Evolutionary conservation across 495 filamentous ascomycete genomes (phyloP).

Genomic region (Geoglossum glabrum): DNA sequence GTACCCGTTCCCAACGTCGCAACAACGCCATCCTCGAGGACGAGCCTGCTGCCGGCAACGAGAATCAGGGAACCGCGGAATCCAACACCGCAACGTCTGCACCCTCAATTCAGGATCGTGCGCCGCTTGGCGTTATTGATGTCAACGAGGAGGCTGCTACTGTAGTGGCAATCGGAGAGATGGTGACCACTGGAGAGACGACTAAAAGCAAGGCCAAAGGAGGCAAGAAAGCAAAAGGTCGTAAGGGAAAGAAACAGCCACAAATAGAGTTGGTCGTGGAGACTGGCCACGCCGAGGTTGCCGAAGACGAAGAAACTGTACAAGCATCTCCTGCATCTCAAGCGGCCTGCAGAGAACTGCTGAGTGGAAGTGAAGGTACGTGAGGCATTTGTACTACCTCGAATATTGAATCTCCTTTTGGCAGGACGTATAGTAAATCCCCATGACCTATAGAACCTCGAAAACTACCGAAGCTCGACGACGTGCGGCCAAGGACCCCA

Average conservation of each 20-base stretch:
- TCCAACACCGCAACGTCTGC: slow-evolving; percentile 7
- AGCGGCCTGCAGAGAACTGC: slow-evolving; percentile 4
- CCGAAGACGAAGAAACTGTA: slow-evolving; percentile 13
- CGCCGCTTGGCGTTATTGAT: slow-evolving; percentile 12
- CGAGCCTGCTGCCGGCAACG: neutral
- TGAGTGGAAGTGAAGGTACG: neutral
- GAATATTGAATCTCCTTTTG: neutral
- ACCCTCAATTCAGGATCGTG: slow-evolving; percentile 8
- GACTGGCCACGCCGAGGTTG: slow-evolving; percentile 4
- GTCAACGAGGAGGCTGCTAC: slow-evolving; percentile 10
- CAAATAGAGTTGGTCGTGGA: slow-evolving; percentile 7
- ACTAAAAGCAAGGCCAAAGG: slow-evolving; percentile 12
- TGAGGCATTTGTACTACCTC: neutral
- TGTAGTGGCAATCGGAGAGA: slow-evolving; percentile 5
- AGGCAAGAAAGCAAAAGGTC: slow-evolving; percentile 15
- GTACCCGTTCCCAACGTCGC: slow-evolving; percentile 16
- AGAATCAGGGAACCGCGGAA: neutral
- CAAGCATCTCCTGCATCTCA: slow-evolving; percentile 10
- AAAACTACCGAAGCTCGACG: neutral
- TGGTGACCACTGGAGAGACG: slow-evolving; percentile 6
- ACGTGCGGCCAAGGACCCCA: neutral
- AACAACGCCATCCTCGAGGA: slow-evolving; percentile 10
- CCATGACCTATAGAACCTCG: neutral
- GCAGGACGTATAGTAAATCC: neutral
- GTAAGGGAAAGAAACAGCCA: slow-evolving; percentile 14